Conservation (phyloP, 352 stramenopile species). For the Albugo candida region DNA sequence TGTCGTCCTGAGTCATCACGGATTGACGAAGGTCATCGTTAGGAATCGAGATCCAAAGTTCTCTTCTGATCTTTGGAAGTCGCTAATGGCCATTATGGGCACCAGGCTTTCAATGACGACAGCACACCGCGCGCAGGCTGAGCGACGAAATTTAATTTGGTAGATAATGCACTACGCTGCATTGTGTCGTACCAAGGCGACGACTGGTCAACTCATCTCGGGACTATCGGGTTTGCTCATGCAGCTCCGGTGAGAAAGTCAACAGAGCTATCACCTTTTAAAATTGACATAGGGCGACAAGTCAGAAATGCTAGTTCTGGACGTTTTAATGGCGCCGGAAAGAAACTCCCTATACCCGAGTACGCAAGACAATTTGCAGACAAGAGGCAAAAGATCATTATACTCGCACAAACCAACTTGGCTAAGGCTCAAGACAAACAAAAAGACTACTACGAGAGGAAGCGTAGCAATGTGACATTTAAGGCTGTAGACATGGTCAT, state of each 20-base stretch:
- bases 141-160: slow-evolving; percentile 2
- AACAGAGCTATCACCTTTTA: slow-evolving; percentile 2
- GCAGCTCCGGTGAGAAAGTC: slow-evolving; percentile 1
- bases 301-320: too few relatives aligned
- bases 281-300: slow-evolving; percentile 2
- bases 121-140: slow-evolving; percentile 1
- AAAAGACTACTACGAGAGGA: slow-evolving; percentile 7
- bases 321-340: too few relatives aligned
- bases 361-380: neutral
- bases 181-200: slow-evolving; percentile 8
- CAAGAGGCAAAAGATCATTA: slow-evolving; percentile 1
- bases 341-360: neutral
- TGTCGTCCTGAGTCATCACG: too few relatives aligned
- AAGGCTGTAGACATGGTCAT: slow-evolving; percentile 2
- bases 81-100: slow-evolving; percentile 2
- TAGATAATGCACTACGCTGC: slow-evolving; percentile 4
- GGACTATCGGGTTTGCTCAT: slow-evolving; percentile 5
- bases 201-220: slow-evolving; percentile 2
- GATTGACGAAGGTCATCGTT: neutral
- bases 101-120: slow-evolving; percentile 2
- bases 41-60: slow-evolving; percentile 2
- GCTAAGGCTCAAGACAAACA: neutral
- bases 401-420: neutral
- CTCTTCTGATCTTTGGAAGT: slow-evolving; percentile 4
- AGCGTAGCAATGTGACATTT: neutral